Evolutionary conservation across 306 rosid genomes (phyloP).

Genomic region (Neltuma alba): DNA sequence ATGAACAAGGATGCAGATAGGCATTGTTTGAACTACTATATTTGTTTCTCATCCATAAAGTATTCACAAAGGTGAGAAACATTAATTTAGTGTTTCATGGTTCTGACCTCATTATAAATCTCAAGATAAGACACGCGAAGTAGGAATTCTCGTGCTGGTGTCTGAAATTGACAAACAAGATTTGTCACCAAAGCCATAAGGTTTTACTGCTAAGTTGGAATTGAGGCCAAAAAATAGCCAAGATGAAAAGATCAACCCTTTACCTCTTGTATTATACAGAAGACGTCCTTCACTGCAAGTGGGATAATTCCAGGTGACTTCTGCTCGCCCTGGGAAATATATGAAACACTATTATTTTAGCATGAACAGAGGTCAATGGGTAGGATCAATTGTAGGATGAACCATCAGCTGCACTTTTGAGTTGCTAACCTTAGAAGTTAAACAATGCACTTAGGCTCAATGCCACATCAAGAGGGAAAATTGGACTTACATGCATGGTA

Average conservation of each 20-base stretch:
- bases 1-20: constrained; percentile 10
- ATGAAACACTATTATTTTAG: constrained; percentile 4
- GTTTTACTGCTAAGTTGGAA: background rate
- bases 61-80: constrained; percentile 2
- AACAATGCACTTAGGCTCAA: background rate
- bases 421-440: constrained; percentile 23
- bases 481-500: constrained; percentile 83
- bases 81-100: constrained; percentile 3
- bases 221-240: background rate
- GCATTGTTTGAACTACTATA: background rate
- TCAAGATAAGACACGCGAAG: constrained; percentile 90
- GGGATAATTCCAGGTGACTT: constrained; percentile 96
- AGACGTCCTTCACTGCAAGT: constrained; percentile 86
- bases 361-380: background rate
- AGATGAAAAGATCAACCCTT: constrained; percentile 16
- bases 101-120: constrained; percentile 88
- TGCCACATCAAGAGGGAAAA: constrained; percentile 8
- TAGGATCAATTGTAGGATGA: background rate
- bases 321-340: constrained; percentile 71
- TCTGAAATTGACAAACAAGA: constrained; percentile 51
- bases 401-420: background rate
- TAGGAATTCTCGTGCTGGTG: constrained; percentile 81
- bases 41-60: background rate
- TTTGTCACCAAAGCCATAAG: constrained; percentile 19
- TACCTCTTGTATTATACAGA: constrained; percentile 90